These are phyloP conservation scores for Saitozyma sp. DNA, from an alignment of 768 basidiomycete genomes.

Conservation along the genomic window DNA sequence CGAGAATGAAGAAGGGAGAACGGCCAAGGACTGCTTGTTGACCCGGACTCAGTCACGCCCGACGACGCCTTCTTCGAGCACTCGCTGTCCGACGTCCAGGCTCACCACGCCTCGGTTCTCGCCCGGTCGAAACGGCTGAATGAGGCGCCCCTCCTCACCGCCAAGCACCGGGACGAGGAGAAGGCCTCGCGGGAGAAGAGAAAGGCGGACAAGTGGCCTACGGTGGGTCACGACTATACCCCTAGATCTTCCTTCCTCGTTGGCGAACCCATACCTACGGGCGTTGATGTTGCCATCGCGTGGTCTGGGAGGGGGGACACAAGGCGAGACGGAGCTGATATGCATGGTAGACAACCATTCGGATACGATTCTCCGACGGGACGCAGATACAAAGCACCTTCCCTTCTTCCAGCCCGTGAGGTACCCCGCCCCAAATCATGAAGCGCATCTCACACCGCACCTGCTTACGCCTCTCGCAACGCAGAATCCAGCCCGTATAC, in stretches of 20 bases:
- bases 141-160: slow-evolving; percentile 44
- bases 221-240: slow-evolving; percentile 18
- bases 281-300: not conserved
- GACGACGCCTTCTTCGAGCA: slow-evolving; percentile 46
- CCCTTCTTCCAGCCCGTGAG: slow-evolving; percentile 44
- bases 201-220: slow-evolving; percentile 48
- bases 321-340: slow-evolving; percentile 2
- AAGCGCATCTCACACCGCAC: no score
- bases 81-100: slow-evolving; percentile 42
- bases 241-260: not conserved
- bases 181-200: slow-evolving; percentile 31
- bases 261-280: not conserved
- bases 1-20: no score
- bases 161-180: slow-evolving; percentile 45
- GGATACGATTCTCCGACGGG: slow-evolving; percentile 50
- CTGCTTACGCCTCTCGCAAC: not conserved
- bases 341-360: slow-evolving; percentile 39
- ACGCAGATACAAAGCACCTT: slow-evolving; percentile 48
- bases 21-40: no score
- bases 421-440: not conserved
- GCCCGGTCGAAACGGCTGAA: slow-evolving; percentile 42
- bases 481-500: slow-evolving; percentile 49
- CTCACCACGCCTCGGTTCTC: slow-evolving; percentile 38
- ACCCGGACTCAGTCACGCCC: slow-evolving; percentile 22
- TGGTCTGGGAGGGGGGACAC: not conserved